Conservation (phyloP, 208 protist species). For the Trichomonas tenax region DNA sequence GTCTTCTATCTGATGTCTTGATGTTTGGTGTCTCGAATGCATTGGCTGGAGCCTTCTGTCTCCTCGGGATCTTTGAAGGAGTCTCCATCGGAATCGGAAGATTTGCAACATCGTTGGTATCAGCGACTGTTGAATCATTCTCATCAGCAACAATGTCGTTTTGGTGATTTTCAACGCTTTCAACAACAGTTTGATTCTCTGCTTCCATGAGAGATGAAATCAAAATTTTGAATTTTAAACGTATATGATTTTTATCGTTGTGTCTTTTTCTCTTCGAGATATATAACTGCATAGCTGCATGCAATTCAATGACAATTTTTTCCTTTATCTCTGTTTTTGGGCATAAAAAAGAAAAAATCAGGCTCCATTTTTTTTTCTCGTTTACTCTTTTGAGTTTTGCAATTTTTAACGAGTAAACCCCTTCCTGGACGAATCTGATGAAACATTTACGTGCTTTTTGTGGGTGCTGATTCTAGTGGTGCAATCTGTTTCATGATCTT, state of each 20-base stretch:
- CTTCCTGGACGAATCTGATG: too few species aligned
- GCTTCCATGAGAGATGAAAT: neutral
- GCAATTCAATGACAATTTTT: too few species aligned
- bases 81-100: neutral
- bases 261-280: too few species aligned
- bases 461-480: too few species aligned
- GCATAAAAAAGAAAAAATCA: too few species aligned
- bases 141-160: neutral
- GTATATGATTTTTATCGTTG: neutral
- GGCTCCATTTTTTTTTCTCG: too few species aligned
- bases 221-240: neutral
- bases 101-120: neutral
- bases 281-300: too few species aligned
- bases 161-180: neutral
- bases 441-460: too few species aligned
- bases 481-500: too few species aligned
- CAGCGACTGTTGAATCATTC: neutral
- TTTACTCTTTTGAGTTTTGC: too few species aligned
- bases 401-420: too few species aligned
- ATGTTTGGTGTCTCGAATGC: neutral
- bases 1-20: neutral
- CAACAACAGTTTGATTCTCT: neutral
- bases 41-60: neutral
- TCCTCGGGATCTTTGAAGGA: neutral
- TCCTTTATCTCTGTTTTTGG: too few species aligned